Evolutionary conservation across 331 rosid genomes (phyloP), one percentile per base, ranked within the genome.

Genomic region (Telfairia occidentalis): DNA sequence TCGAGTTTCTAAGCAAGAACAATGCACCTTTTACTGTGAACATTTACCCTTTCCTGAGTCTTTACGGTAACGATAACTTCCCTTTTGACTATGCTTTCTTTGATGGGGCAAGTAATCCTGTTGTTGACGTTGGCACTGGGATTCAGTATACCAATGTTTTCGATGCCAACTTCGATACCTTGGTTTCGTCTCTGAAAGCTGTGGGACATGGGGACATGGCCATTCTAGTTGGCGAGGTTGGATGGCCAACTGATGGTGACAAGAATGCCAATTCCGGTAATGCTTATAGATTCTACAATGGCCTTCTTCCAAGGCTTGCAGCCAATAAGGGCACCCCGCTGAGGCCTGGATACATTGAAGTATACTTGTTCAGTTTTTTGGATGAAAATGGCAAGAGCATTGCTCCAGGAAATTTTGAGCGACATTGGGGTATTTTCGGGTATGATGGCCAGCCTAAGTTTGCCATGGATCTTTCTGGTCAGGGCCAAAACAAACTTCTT

Each of bases 191-290:
- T 58, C 83, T 92, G 71, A 90, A 83, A 80, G 88, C 88, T 0
- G 89, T 26, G 0, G 98, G 92, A 24, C 84, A 38, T 16, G 92
- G 89, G 0, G 78, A 92, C 82, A 55, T 88, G 81, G 57, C 97
- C 26, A 83, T 92, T 55, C 28, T 92, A 73, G 98, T 92, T 2
- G 98, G 98, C 42, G 98, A 92, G 83, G 98, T 92, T 74, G 98
- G 98, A 38, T 92, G 98, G 98, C 98, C 98, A 0, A 92, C 98
- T 4, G 92, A 90, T 6, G 98, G 98, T 0, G 96, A 92, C 86
- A 92, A 90, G 90, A 90, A 89, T 58, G 98, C 89, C 71, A 90
- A 90, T 64, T 38, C 18, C 0, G 90, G 96, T 5, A 80, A 86
- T 74, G 98, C 98, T 9, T 78, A 82, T 16, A 86, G 98, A 46